Evolutionary conservation across 805 yeast species (phyloP).

Genomic region (Suhomyces sp.): DNA sequence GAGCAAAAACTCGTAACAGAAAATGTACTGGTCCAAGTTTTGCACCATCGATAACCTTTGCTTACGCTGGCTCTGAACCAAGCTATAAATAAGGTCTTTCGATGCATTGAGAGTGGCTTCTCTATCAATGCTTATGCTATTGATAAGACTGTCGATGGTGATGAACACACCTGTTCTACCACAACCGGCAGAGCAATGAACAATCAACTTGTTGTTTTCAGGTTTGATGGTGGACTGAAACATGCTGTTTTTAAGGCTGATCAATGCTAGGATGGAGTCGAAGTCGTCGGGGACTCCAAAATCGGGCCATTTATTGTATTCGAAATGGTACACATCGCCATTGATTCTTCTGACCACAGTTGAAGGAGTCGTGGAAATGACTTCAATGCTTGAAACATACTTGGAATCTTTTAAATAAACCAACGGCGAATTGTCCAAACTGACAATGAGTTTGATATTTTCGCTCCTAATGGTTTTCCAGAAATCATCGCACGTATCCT

Average conservation of each 20-base stretch:
- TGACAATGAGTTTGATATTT: conserved; percentile 33
- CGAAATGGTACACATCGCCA: conserved; percentile 34
- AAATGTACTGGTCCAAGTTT: conserved; percentile 67
- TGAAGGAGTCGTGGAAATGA: conserved; percentile 1
- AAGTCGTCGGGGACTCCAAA: conserved; percentile 41
- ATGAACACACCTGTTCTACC: conserved; percentile 69
- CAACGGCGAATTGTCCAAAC: conserved; percentile 29
- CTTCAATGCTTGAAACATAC: conserved; percentile 3
- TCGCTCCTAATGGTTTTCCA: conserved; percentile 40
- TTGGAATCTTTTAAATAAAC: conserved; percentile 15
- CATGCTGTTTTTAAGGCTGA: conserved; percentile 30
- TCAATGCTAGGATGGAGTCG: conserved; percentile 30
- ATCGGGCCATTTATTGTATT: conserved; percentile 46
- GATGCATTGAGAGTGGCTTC: conserved; percentile 10
- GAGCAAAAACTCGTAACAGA: conserved; percentile 65
- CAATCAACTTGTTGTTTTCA: conserved; percentile 14
- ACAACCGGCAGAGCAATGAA: conserved; percentile 60
- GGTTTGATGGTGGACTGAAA: conserved; percentile 7
- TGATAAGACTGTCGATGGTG: conserved; percentile 30
- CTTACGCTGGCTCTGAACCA: conserved; percentile 63
- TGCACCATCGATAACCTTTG: conserved; percentile 86
- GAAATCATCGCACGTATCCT: conserved; percentile 41
- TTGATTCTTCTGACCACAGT: conserved; percentile 10
- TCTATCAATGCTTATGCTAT: conserved; percentile 10
- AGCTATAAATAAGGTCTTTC: conserved; percentile 58